Percentiles rank a stretch among this genome's conserved stretches.
Conservation (phyloP, 306 rosid genomes). For the Hippophae rhamnoides region DNA sequence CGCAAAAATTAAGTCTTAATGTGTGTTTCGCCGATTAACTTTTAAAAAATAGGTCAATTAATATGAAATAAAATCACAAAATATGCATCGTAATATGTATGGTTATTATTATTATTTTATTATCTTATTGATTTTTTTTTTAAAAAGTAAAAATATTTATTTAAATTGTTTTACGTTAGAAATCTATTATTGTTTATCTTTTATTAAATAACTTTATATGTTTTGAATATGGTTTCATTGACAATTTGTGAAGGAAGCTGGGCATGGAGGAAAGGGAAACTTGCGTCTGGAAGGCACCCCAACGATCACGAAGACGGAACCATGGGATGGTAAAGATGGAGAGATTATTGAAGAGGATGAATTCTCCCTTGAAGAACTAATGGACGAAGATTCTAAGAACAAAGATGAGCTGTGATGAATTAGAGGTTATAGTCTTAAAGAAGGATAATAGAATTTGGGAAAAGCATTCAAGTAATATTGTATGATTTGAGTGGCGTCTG, state of each 20-base stretch:
- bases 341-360: conserved; percentile 87
- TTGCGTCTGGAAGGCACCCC: conserved; percentile 63
- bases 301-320: conserved; percentile 48
- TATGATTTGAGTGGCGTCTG: conserved; percentile 9
- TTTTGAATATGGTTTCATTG: conserved; percentile 27
- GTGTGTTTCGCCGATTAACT: too few relatives aligned
- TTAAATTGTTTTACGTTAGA: too few relatives aligned
- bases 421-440: not conserved
- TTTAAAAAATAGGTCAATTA: too few relatives aligned
- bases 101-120: too few relatives aligned
- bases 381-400: conserved; percentile 62
- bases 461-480: conserved; percentile 12
- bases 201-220: not conserved
- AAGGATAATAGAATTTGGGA: conserved; percentile 11
- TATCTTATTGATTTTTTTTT: too few relatives aligned
- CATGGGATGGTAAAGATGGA: conserved; percentile 98
- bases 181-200: too few relatives aligned
- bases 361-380: conserved; percentile 90
- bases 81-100: too few relatives aligned
- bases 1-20: too few relatives aligned
- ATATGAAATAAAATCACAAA: too few relatives aligned
- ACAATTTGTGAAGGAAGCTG: conserved; percentile 83
- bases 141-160: too few relatives aligned
- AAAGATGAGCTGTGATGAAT: conserved; percentile 56
- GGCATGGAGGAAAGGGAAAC: conserved; percentile 89